Conservation (phyloP, 148 eudicot species). For the Rhododendron vialii region DNA sequence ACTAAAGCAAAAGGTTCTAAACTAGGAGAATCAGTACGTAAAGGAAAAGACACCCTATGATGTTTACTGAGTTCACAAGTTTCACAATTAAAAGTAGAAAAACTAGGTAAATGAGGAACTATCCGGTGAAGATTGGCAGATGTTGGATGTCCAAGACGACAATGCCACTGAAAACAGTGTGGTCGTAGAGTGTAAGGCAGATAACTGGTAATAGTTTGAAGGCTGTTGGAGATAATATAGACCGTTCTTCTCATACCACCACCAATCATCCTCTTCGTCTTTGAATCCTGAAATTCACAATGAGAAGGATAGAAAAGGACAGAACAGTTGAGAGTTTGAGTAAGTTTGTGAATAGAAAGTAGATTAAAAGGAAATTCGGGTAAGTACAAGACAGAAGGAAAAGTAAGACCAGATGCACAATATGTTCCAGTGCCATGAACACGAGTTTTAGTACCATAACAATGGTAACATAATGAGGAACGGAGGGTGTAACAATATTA, state of each 20-base stretch:
- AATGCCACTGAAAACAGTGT: background rate
- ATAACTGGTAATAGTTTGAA: background rate
- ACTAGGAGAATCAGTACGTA: no score
- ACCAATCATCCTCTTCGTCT: background rate
- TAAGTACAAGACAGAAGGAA: background rate
- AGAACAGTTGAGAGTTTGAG: no score
- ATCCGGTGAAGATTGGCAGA: background rate
- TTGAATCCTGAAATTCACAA: background rate
- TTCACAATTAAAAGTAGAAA: background rate
- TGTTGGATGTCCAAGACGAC: background rate
- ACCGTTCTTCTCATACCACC: background rate
- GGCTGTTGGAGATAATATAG: background rate
- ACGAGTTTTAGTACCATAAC: no score
- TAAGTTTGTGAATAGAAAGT: background rate
- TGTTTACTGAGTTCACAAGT: background rate
- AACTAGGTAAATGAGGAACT: background rate
- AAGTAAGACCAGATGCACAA: background rate
- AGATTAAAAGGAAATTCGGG: background rate
- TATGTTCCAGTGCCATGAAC: background rate
- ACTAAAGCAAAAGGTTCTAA: no score
- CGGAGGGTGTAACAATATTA: no score
- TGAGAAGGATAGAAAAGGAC: background rate
- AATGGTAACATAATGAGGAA: no score
- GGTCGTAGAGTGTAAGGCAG: background rate
- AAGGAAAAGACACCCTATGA: no score